Evolutionary conservation across 306 rosid genomes (phyloP), one percentile per base, ranked within the genome.

Genomic region (Lithocarpus polystachyus): DNA sequence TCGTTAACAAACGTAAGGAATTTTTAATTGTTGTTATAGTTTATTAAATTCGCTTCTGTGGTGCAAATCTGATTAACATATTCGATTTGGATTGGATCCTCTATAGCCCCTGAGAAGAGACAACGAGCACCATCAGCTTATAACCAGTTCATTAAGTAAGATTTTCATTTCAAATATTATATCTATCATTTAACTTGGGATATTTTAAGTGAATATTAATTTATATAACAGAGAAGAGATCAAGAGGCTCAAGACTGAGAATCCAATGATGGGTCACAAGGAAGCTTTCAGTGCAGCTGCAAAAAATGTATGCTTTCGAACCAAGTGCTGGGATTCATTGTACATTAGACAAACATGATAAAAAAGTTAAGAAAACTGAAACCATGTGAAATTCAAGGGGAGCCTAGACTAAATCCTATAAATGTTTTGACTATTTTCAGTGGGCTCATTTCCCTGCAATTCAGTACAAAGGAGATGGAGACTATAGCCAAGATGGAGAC

Each of bases 51-150:
- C 45, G 45, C 45, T 40, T 40, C 45, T 14, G 74, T 68, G 55
- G 24, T 48, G 40, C 75, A 71, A 45, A 77, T 53, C 77, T 71
- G 65, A 28, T 60, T 51, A 26, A 68, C 24, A 29, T n/a, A 57
- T 64, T 40, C 0, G 73, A 33, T 67, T 56, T 81, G 77, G 65
- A 60, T 40, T 82, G 79, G 18, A 67, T 68, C 72, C 18, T 65
- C 26, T 71, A 75, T 80, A 92, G 99, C 97, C 51, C 97, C 99
- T 17, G 97, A 92, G 90, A 94, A 92, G 87, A 92, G 97, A 83
- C 95, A 94, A 74, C 54, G 99, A 91, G 91, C 97, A 72, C 99
- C 99, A 11, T 92, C 99, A 74, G 99, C 99, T 43, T 94, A 94
- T 78, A 94, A 94, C 86, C 84, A 88, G 52, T 92, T 94, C 88